Evolutionary conservation across 129 eudicot species (phyloP).

Genomic region (Kitagawia praeruptora): DNA sequence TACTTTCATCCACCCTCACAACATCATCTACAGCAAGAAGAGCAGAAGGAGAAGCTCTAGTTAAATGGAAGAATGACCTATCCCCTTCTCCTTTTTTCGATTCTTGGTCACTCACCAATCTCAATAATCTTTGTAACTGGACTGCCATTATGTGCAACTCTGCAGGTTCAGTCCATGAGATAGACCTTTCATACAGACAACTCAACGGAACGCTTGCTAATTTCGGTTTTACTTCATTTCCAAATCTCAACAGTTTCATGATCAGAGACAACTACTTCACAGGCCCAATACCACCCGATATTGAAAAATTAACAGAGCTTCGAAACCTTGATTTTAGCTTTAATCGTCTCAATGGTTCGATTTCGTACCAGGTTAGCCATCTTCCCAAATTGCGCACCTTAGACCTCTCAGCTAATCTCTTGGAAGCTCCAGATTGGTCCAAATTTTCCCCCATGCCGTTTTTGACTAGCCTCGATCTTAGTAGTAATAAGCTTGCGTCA

Average conservation of each 20-base stretch:
- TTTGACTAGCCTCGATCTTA: slow-evolving; percentile 37
- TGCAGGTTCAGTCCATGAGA: slow-evolving; percentile 25
- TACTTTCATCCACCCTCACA: no score
- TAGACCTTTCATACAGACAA: slow-evolving; percentile 25
- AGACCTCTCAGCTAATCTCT: slow-evolving; percentile 50
- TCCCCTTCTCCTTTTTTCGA: slow-evolving; percentile 32
- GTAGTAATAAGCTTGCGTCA: slow-evolving; percentile 26
- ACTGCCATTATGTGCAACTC: slow-evolving; percentile 45
- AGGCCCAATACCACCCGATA: slow-evolving; percentile 12
- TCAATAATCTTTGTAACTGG: slow-evolving; percentile 62
- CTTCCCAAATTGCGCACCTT: slow-evolving; percentile 41
- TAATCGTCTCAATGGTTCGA: no score
- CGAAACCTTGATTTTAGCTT: no score
- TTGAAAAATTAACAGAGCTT: no score
- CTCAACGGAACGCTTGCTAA: slow-evolving; percentile 39
- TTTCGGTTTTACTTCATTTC: slow-evolving; percentile 42
- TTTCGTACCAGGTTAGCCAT: slow-evolving; percentile 39
- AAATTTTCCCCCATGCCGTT: slow-evolving; percentile 39
- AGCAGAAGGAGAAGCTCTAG: slow-evolving; percentile 11
- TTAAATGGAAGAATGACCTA: slow-evolving; percentile 21
- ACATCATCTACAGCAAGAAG: neutral
- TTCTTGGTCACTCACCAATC: slow-evolving; percentile 53
- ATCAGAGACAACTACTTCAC: slow-evolving; percentile 26
- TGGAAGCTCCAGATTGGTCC: slow-evolving; percentile 54
- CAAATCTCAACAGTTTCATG: slow-evolving; percentile 44